These are phyloP conservation scores for Arctium minus DNA, from an alignment of 129 eudicot species.

Conservation along the genomic window DNA sequence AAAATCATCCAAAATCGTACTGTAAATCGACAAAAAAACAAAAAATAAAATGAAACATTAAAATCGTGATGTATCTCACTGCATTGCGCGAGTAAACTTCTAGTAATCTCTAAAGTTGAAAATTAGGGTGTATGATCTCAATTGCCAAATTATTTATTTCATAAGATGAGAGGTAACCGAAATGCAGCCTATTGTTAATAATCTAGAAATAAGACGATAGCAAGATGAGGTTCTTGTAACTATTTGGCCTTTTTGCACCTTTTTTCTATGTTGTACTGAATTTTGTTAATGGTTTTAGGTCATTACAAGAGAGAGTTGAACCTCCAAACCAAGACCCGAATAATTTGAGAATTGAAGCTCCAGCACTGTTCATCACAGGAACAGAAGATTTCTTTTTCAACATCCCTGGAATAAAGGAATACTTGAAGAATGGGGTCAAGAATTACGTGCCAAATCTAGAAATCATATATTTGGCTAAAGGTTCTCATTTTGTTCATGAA, in stretches of 20 bases:
- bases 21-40: too few relatives aligned
- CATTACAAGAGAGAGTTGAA: neutral
- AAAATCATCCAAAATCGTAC: too few relatives aligned
- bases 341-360: slow-evolving; percentile 21
- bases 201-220: too few relatives aligned
- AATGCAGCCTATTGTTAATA: too few relatives aligned
- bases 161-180: too few relatives aligned
- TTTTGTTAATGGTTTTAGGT: neutral
- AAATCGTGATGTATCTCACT: too few relatives aligned
- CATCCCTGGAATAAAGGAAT: slow-evolving; percentile 27
- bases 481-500: slow-evolving; percentile 28
- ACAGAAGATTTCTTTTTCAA: slow-evolving; percentile 13
- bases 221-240: neutral
- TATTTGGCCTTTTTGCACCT: neutral
- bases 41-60: too few relatives aligned
- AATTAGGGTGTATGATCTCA: too few relatives aligned
- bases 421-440: slow-evolving; percentile 16
- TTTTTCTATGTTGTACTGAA: neutral
- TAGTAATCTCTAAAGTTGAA: too few relatives aligned
- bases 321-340: slow-evolving; percentile 5
- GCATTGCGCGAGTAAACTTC: too few relatives aligned
- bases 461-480: slow-evolving; percentile 17
- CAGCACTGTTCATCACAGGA: slow-evolving; percentile 19
- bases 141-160: too few relatives aligned
- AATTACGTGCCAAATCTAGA: slow-evolving; percentile 22